A percentile compares a stretch with the other conserved stretches of the same genome.
phyloP scores from a whole-genome alignment of 768 basidiomycete species.

The Vararia minispora region DNA sequence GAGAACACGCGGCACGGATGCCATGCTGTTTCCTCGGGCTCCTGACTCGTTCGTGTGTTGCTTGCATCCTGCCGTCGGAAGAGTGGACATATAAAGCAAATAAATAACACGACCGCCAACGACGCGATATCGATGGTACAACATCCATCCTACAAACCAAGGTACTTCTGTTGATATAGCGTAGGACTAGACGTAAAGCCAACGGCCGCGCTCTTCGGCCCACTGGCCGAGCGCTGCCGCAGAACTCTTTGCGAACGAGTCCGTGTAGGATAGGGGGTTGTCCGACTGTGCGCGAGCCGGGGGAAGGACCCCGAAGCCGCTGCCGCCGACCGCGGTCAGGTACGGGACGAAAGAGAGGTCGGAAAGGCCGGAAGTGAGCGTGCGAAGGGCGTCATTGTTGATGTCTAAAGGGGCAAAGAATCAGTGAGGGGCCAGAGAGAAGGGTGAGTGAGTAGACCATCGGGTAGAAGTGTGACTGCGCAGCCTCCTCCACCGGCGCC shows the following conservation, averaged over 20 bases:
- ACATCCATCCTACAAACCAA: no score
- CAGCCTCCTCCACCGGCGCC: conserved; percentile 99
- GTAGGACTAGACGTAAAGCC: conserved; percentile 27
- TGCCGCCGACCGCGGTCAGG: conserved; percentile 87
- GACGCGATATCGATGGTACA: no score
- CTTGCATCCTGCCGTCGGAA: no score
- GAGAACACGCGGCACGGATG: no score
- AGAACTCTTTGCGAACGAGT: conserved; percentile 19
- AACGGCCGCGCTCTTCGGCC: conserved; percentile 25
- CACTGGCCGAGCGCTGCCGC: conserved; percentile 23
- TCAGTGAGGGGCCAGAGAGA: conserved; percentile 1
- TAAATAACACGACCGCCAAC: no score
- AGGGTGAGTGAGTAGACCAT: conserved; percentile 39
- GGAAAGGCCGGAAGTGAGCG: conserved; percentile 49
- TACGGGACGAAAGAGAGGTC: conserved; percentile 69
- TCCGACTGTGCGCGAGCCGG: conserved; percentile 34
- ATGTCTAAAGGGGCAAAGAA: conserved; percentile 45
- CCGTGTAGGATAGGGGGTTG: conserved; percentile 8
- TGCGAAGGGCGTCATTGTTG: conserved; percentile 40
- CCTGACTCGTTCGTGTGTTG: no score
- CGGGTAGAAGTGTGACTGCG: conserved; percentile 89
- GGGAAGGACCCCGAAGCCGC: conserved; percentile 79
- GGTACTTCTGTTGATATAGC: no score
- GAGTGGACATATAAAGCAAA: no score
- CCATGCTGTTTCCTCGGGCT: no score